Percentiles rank a stretch among this genome's conserved stretches.
Evolutionary conservation across 306 rosid species (phyloP).

Genomic region (Sechiopsis laciniata): DNA sequence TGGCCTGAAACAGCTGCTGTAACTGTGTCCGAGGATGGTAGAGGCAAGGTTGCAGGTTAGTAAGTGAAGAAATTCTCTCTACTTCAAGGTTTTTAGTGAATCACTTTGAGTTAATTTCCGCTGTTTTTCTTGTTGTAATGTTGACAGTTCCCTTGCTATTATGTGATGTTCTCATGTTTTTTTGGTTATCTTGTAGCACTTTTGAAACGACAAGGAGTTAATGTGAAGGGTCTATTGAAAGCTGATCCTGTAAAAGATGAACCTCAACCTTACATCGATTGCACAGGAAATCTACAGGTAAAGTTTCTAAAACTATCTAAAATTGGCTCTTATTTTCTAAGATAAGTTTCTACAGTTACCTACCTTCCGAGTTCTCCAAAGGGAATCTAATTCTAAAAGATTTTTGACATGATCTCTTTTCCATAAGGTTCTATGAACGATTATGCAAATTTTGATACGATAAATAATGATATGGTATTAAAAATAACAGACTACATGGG

Average conservation of each 20-base stretch:
- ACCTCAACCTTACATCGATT: constrained; percentile 75
- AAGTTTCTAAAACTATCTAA: constrained; percentile 11
- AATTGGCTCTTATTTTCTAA: background rate
- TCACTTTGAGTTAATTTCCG: background rate
- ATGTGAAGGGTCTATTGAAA: constrained; percentile 92
- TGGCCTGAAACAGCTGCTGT: constrained; percentile 68
- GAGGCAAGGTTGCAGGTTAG: constrained; percentile 99
- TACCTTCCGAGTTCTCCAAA: background rate
- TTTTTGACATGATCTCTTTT: background rate
- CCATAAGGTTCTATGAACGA: background rate
- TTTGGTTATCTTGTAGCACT: constrained; percentile 53
- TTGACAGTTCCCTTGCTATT: background rate
- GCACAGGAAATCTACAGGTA: constrained; percentile 94
- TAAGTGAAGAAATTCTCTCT: constrained; percentile 24
- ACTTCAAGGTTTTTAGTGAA: background rate
- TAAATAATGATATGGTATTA: background rate
- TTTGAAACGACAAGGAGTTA: constrained; percentile 87
- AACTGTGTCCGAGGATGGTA: constrained; percentile 76
- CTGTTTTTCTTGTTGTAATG: background rate
- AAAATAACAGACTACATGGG: background rate
- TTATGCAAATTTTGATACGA: background rate
- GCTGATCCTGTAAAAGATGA: constrained; percentile 81
- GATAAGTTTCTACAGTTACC: constrained; percentile 10
- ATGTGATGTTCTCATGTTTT: background rate
- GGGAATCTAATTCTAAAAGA: constrained; percentile 9